Conservation (phyloP, 176 grass and related monocot species). For the Pharus latifolius region DNA sequence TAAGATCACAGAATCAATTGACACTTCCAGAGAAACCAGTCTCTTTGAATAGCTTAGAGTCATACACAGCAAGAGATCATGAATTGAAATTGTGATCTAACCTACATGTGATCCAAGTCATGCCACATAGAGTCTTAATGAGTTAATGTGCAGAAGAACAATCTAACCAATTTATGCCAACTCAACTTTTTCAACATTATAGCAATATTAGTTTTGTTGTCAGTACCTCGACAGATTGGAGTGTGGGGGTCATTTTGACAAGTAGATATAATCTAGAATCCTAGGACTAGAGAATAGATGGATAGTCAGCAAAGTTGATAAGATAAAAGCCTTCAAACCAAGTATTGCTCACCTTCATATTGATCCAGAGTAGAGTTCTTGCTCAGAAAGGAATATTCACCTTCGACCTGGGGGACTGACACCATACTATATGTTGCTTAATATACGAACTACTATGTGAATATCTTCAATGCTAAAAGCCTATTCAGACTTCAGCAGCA, state of each 20-base stretch:
- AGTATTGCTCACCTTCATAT: slow-evolving; percentile 26
- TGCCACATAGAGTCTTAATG: not conserved
- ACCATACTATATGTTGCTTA: slow-evolving; percentile 41
- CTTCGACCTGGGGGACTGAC: slow-evolving; percentile 31
- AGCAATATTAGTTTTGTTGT: not conserved
- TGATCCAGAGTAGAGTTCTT: slow-evolving; percentile 35
- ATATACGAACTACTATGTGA: slow-evolving; percentile 11
- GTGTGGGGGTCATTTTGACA: not conserved
- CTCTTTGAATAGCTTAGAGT: too few species aligned
- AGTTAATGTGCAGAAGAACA: not conserved
- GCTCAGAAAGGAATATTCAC: slow-evolving; percentile 17
- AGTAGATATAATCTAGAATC: not conserved
- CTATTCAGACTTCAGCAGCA: slow-evolving; percentile 31
- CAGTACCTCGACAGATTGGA: not conserved
- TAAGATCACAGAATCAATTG: not conserved
- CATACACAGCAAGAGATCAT: not conserved
- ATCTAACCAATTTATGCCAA: not conserved
- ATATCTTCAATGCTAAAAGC: slow-evolving; percentile 16
- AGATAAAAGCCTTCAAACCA: slow-evolving; percentile 17
- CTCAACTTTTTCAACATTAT: not conserved
- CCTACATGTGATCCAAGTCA: not conserved
- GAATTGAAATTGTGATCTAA: not conserved
- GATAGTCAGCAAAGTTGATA: not conserved
- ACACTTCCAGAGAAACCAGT: too few species aligned
- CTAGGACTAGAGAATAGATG: not conserved